Base-by-base conservation (phyloP, 768 basidiomycete species). In the Amanita pseudoporphyria region DNA sequence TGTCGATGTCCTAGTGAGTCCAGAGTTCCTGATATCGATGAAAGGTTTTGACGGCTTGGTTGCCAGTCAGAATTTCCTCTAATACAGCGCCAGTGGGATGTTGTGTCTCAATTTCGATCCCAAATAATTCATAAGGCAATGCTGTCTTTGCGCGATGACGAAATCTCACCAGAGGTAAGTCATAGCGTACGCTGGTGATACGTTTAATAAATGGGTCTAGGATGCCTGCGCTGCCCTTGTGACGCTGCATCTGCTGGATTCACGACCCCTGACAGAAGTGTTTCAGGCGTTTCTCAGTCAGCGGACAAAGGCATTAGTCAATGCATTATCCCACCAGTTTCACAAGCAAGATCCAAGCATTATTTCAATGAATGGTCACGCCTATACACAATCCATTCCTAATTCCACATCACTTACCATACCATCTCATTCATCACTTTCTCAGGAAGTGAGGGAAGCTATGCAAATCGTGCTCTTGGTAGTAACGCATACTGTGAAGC, bases 51-150 rank as follows among this genome's bases (percentile, higher is more conserved):
- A 28, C 18, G 37, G 50, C 39, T 55, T n/a, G 33, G 51, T 47
- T 50, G 33, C 31, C 45, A 93, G 91, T 78, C 79, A 41, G 88
- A 93, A 64, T 85, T 94, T 55, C 90, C 93, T 22, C 70, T 97
- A 4, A 79, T 91, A 3, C 86, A 91, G 56, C 82, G 90, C 31
- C 94, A 97, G 65, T 97, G 93, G 94, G 94, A 95, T 51, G 74
- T 79, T 1, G 79, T 97, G 6, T 79, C 82, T 4, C 88, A 87
- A 55, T 91, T 95, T 60, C 82, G 91, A 38, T 71, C 83, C 1
- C 92, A 95, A 59, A 94, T 97, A 54, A 78, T 87, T 18, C 87
- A 93, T 56, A 84, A 82, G 58, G 87, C 93, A n/a, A 90, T 83
- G 0, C 62, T 87, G 40, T 84, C 81, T n/a, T 69, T 96, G 14